These are phyloP conservation scores for Mucor ambiguus DNA, from an alignment of 371 early-diverging fungal species.

Conservation along the genomic window DNA sequence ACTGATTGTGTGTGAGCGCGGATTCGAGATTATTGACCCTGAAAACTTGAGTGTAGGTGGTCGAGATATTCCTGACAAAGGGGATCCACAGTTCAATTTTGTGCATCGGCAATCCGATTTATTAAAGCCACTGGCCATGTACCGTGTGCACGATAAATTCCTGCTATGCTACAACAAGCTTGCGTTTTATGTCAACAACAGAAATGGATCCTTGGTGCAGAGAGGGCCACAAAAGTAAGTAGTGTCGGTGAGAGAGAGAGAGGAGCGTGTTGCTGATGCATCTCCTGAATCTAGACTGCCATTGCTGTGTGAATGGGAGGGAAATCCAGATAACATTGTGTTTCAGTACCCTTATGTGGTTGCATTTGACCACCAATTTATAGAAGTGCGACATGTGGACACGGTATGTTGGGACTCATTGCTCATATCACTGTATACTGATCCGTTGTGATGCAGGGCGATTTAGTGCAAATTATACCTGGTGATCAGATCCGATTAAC, in stretches of 20 bases:
- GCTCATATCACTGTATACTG: background rate
- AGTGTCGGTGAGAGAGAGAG: background rate
- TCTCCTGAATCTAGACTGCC: slow-evolving; percentile 14
- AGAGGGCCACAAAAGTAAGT: slow-evolving; percentile 42
- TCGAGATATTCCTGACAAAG: slow-evolving; percentile 58
- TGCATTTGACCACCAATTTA: slow-evolving; percentile 84
- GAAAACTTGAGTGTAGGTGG: slow-evolving; percentile 53
- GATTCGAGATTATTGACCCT: slow-evolving; percentile 83
- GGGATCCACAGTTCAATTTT: slow-evolving; percentile 74
- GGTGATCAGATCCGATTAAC: slow-evolving; percentile 48
- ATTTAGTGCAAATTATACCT: slow-evolving; percentile 50
- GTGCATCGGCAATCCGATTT: slow-evolving; percentile 66
- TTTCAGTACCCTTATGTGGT: slow-evolving; percentile 81
- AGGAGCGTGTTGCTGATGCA: background rate
- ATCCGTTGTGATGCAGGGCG: slow-evolving; percentile 22
- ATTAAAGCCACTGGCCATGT: slow-evolving; percentile 76
- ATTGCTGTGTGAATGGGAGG: slow-evolving; percentile 49
- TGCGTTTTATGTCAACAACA: slow-evolving; percentile 83
- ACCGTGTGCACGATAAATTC: slow-evolving; percentile 64
- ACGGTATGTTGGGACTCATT: slow-evolving; percentile 50
- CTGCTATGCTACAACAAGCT: slow-evolving; percentile 88
- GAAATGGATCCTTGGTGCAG: slow-evolving; percentile 41
- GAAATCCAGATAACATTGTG: slow-evolving; percentile 64
- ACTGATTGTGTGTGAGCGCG: slow-evolving; percentile 77
- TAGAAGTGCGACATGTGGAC: slow-evolving; percentile 88